phyloP scores from a whole-genome alignment of 225 moss, liverwort and hornwort species.

The Sphagnum contortum region DNA sequence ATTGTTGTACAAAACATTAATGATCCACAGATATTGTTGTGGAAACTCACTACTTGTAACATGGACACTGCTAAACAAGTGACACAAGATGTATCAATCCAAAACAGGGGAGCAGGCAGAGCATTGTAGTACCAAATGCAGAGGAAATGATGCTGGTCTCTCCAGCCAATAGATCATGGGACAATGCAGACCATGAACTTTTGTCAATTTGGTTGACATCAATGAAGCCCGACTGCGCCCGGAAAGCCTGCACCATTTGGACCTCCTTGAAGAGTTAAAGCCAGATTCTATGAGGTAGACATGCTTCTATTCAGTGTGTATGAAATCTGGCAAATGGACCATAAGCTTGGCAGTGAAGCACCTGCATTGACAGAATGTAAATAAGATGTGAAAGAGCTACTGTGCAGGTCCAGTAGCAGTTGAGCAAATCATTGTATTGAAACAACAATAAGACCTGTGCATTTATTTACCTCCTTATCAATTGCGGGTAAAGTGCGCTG shows the following conservation, averaged over 20 bases:
- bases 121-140: slow-evolving; percentile 42
- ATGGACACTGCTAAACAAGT: neutral
- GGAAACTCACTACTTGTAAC: neutral
- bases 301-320: neutral
- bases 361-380: too few relatives aligned
- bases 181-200: slow-evolving; percentile 47
- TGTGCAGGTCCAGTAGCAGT: too few relatives aligned
- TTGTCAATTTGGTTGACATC: slow-evolving; percentile 57
- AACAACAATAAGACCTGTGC: neutral
- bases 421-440: too few relatives aligned
- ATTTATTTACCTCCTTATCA: slow-evolving; percentile 51
- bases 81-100: neutral
- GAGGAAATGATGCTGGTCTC: slow-evolving; percentile 55
- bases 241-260: slow-evolving; percentile 44
- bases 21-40: neutral
- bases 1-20: neutral
- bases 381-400: too few relatives aligned
- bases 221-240: slow-evolving; percentile 56
- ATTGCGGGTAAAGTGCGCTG: slow-evolving; percentile 41
- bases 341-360: too few relatives aligned
- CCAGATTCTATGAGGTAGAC: slow-evolving; percentile 1
- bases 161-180: slow-evolving; percentile 54
- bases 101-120: neutral
- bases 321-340: too few relatives aligned
- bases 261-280: neutral